A percentile compares a stretch with the other conserved stretches of the same genome.
Evolutionary conservation across 2,329 filamentous ascomycete species (phyloP).

Genomic region (Aspergillus hiratsukae): DNA sequence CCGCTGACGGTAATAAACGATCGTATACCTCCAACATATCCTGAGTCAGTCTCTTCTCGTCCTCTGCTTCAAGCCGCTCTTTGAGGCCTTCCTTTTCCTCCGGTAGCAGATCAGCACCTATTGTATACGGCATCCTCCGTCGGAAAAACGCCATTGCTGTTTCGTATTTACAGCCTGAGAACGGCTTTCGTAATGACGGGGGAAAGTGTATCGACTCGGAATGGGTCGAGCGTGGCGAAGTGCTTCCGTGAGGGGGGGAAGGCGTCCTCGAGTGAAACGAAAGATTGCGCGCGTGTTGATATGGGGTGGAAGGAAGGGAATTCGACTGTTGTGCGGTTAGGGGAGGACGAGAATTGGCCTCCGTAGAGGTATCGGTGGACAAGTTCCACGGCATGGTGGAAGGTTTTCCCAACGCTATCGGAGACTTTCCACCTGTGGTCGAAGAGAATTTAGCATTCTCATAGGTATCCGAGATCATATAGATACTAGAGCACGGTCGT

Average conservation of each 20-base stretch:
- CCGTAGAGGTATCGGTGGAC: slow-evolving; percentile 31
- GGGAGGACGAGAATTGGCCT: slow-evolving; percentile 43
- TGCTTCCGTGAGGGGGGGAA: slow-evolving; percentile 71
- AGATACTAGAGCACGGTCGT: slow-evolving; percentile 32
- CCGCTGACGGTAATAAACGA: slow-evolving; percentile 72
- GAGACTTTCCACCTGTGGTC: slow-evolving; percentile 39
- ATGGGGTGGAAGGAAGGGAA: slow-evolving; percentile 89
- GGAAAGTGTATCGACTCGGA: slow-evolving; percentile 78
- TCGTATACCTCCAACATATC: slow-evolving; percentile 86
- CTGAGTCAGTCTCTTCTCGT: slow-evolving; percentile 69
- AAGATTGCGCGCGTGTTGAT: slow-evolving; percentile 80
- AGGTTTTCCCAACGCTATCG: slow-evolving; percentile 38
- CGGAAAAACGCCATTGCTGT: slow-evolving; percentile 76
- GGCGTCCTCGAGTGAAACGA: slow-evolving; percentile 74
- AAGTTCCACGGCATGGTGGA: slow-evolving; percentile 41
- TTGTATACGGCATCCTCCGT: slow-evolving; percentile 84
- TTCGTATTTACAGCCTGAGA: slow-evolving; percentile 78
- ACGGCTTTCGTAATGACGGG: slow-evolving; percentile 62
- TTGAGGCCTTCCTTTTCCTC: slow-evolving; percentile 66
- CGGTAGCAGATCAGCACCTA: slow-evolving; percentile 75
- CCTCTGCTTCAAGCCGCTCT: slow-evolving; percentile 63
- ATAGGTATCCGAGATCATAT: slow-evolving; percentile 40
- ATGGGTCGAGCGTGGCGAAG: slow-evolving; percentile 84
- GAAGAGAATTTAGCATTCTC: slow-evolving; percentile 39
- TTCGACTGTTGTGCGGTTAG: slow-evolving; percentile 66